Evolutionary conservation across 106 monocot genomes (phyloP), one percentile per base, ranked within the genome.

Genomic region (Amphibolis antarctica): DNA sequence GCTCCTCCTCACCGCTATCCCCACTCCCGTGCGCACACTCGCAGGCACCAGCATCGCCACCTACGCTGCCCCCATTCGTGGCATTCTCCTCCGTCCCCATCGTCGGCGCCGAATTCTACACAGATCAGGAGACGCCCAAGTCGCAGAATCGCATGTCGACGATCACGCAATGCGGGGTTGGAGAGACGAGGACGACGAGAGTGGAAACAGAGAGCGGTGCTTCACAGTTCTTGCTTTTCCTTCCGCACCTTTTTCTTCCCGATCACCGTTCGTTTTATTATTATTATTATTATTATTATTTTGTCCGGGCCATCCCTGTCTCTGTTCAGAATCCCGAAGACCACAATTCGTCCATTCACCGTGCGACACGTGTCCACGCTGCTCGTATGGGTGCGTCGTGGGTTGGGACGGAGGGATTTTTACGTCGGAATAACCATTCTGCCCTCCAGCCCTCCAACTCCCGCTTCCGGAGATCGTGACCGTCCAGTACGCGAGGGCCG

Each of bases 1-100:
- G 65, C 57, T 72, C 72, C 56, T 72, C 72, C 55, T 72, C 72
- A 44, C 72, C 65, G 45, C 64, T 23, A 20, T 68, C 68, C 45
- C 57, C 68, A 36, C 57, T 55, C 45, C 60, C 27, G 5, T 59
- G 59, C 25, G n/a, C 27, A 7, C 17, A 55, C 59, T 9, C 57
- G 42, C 44, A 27, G 9, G 20, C 63, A 18, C 54, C 23, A 17
- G 52, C 62, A 17, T 27, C 19, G 10, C 62, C 18, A 45, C 17
- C 63, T 17, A 22, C 19, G 10, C 29, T 55, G 28, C 43, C 19
- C 10, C 43, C 36, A 36, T 36, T 36, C 36, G 7, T 7, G 4
- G 36, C 7, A 7, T 7, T 7, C 7, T 36, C 36, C 36, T 4
- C 7, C 36, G 7, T 7, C 4, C 2, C 36, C 36, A 36, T 11